A percentile compares a stretch with the other conserved stretches of the same genome.
These are phyloP conservation scores for Paraconiothyrium brasiliense DNA, from an alignment of 2,329 filamentous ascomycete species.

Conservation along the genomic window DNA sequence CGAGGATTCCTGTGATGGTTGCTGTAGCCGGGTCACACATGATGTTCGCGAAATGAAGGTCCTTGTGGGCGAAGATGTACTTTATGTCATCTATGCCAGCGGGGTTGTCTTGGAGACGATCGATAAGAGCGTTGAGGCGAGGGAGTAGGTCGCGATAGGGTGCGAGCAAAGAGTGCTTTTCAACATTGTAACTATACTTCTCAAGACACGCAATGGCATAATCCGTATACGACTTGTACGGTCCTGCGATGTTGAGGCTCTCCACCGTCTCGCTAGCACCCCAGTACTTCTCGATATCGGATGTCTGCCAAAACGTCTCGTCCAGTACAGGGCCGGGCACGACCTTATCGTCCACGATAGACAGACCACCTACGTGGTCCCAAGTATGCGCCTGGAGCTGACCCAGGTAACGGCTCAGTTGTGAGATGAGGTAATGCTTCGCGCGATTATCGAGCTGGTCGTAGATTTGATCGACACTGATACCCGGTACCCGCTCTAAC, in stretches of 20 bases:
- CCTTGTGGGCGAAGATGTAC: neutral
- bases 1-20: neutral
- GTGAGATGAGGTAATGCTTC: neutral
- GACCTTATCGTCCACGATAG: neutral
- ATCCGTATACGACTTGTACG: neutral
- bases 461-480: neutral
- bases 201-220: neutral
- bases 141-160: neutral
- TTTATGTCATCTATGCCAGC: neutral
- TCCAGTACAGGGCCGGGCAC: neutral
- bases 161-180: neutral
- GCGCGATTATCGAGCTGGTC: neutral
- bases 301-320: conserved; percentile 1
- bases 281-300: neutral
- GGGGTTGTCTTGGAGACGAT: neutral
- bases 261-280: neutral
- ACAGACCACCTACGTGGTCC: neutral
- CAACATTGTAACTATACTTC: neutral
- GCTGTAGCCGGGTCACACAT: neutral
- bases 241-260: neutral
- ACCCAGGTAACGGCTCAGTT: neutral
- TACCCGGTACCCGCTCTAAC: neutral
- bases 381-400: neutral
- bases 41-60: conserved; percentile 1
- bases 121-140: neutral